Conservation (phyloP, 2,329 filamentous ascomycete species). For the Chaetomiaceae sp. region DNA sequence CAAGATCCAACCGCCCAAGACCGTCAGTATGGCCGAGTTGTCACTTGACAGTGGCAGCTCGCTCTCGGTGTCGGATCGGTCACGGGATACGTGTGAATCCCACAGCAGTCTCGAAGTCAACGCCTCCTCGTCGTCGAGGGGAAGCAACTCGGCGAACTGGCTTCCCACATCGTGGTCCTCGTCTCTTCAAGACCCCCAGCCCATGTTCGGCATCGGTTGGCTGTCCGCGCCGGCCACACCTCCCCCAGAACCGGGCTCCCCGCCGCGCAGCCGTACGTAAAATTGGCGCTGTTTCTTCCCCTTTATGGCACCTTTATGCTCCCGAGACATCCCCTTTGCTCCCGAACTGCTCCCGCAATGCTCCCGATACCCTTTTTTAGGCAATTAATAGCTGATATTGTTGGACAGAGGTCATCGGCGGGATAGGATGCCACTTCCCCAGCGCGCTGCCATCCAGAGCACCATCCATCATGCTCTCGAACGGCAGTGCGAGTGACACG, state of each 20-base stretch:
- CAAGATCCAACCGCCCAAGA: background rate
- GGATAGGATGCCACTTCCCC: conserved; percentile 16
- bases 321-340: too few relatives aligned
- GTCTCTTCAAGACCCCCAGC: background rate
- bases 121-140: background rate
- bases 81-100: background rate
- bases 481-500: background rate
- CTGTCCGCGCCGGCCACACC: conserved; percentile 13
- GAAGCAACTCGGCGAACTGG: background rate
- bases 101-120: conserved; percentile 11
- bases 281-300: too few relatives aligned
- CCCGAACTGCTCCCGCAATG: too few relatives aligned
- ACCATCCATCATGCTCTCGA: background rate
- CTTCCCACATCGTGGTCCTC: background rate
- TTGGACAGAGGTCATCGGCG: conserved; percentile 17
- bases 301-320: too few relatives aligned
- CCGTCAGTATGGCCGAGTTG: background rate
- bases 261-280: background rate
- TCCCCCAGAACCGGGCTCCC: conserved; percentile 9
- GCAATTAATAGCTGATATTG: too few relatives aligned
- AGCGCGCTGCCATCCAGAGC: conserved; percentile 8
- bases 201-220: background rate
- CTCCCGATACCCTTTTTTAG: too few relatives aligned
- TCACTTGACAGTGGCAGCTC: background rate
- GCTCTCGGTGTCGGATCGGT: conserved; percentile 1